phyloP scores from a whole-genome alignment of 2,329 filamentous ascomycete species.

The Scedosporium dehoogii region DNA sequence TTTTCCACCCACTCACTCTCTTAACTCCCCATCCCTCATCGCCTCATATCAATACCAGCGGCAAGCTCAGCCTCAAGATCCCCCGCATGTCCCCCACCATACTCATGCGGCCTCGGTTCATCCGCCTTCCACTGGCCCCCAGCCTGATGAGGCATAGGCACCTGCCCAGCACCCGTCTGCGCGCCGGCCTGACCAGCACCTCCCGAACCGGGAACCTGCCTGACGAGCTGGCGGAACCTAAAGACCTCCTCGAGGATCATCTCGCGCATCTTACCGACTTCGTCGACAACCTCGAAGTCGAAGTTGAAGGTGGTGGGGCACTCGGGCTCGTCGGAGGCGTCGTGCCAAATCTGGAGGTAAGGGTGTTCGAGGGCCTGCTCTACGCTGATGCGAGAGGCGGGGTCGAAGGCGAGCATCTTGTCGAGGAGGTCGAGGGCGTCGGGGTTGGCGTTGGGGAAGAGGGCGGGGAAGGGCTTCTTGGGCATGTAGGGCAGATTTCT shows the following conservation, averaged over 20 bases:
- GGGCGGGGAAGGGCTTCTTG: slow-evolving; percentile 77
- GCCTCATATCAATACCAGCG: slow-evolving; percentile 40
- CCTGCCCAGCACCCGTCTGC: slow-evolving; percentile 28
- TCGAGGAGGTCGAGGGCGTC: slow-evolving; percentile 93
- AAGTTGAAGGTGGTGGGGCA: slow-evolving; percentile 96
- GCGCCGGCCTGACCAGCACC: slow-evolving; percentile 24
- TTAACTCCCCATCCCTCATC: slow-evolving; percentile 10
- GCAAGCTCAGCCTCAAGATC: slow-evolving; percentile 51
- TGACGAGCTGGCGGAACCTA: slow-evolving; percentile 62
- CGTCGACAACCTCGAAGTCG: slow-evolving; percentile 94
- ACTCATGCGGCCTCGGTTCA: slow-evolving; percentile 52
- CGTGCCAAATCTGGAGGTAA: slow-evolving; percentile 97
- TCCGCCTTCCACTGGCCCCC: slow-evolving; percentile 46
- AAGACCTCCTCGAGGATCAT: slow-evolving; percentile 96
- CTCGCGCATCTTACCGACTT: slow-evolving; percentile 87
- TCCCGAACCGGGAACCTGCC: slow-evolving; percentile 34
- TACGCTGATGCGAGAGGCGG: slow-evolving; percentile 83
- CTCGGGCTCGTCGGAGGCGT: slow-evolving; percentile 87
- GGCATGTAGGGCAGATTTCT: slow-evolving; percentile 92
- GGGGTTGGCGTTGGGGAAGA: slow-evolving; percentile 92
- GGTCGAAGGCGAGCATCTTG: slow-evolving; percentile 96
- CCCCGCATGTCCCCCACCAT: slow-evolving; percentile 30
- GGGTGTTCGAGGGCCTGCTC: slow-evolving; percentile 93
- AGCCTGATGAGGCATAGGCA: slow-evolving; percentile 40
- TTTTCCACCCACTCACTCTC: no score